Percentiles rank a stretch among this genome's conserved stretches.
Evolutionary conservation across 768 basidiomycete species (phyloP).

Genomic region (Dioszegia crocea): DNA sequence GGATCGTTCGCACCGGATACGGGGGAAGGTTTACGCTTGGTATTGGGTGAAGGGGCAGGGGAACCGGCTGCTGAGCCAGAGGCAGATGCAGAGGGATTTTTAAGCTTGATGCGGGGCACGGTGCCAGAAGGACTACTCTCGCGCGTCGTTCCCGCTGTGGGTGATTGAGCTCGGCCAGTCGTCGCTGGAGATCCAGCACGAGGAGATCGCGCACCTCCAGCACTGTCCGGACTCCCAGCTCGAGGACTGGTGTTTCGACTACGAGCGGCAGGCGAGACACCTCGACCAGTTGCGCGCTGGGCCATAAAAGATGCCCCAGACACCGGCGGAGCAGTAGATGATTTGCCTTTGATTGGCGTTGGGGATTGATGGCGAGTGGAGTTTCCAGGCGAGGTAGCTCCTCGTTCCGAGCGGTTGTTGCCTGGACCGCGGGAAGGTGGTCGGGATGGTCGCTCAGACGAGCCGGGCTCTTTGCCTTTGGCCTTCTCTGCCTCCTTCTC

Average conservation of each 20-base stretch:
- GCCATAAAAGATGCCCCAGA: slow-evolving; percentile 34
- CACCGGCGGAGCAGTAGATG: slow-evolving; percentile 36
- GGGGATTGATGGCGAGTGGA: slow-evolving; percentile 13
- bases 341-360: slow-evolving; percentile 22
- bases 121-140: not conserved
- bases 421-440: slow-evolving; percentile 25
- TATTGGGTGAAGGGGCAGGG: slow-evolving; percentile 6
- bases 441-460: slow-evolving; percentile 16
- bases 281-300: slow-evolving; percentile 32
- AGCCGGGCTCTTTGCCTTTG: slow-evolving; percentile 6
- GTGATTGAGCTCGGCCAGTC: not conserved
- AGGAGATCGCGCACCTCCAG: not conserved
- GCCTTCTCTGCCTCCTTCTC: slow-evolving; percentile 18
- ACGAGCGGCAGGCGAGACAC: slow-evolving; percentile 22
- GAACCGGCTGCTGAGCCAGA: not conserved
- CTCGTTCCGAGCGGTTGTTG: slow-evolving; percentile 2
- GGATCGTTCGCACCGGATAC: slow-evolving; percentile 2
- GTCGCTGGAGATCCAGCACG: not conserved
- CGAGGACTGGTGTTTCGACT: slow-evolving; percentile 19
- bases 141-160: too few species aligned
- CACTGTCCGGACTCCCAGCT: slow-evolving; percentile 19
- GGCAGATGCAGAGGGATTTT: not conserved
- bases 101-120: not conserved
- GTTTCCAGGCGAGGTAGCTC: slow-evolving; percentile 23
- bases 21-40: slow-evolving; percentile 23